Conservation (phyloP, 208 protist genomes). For the Acanthamoeba lenticulata region DNA sequence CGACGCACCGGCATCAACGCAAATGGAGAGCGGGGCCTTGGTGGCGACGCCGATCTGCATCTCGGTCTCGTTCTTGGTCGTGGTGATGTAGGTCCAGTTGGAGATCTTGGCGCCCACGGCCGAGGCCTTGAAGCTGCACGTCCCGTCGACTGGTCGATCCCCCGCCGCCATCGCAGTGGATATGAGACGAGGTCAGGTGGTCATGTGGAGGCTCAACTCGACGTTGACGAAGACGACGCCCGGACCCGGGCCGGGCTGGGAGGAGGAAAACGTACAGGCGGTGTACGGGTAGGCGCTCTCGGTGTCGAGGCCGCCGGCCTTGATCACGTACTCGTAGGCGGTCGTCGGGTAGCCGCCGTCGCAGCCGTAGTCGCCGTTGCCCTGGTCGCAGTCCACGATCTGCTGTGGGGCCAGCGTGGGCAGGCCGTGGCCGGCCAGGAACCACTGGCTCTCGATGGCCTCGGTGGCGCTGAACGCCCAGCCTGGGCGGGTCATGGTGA, state of each 20-base stretch:
- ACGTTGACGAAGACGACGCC: too few relatives aligned
- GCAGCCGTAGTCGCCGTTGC: slow-evolving; percentile 88
- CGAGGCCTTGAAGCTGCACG: slow-evolving; percentile 77
- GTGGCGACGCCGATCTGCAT: slow-evolving; percentile 88
- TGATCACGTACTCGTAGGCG: slow-evolving; percentile 89
- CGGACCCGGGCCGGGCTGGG: neutral
- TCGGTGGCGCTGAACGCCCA: slow-evolving; percentile 95
- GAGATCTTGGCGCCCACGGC: slow-evolving; percentile 89
- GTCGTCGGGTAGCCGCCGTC: slow-evolving; percentile 92
- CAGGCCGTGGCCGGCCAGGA: slow-evolving; percentile 84
- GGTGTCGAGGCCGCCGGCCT: slow-evolving; percentile 87
- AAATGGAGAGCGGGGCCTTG: slow-evolving; percentile 91
- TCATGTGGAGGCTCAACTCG: too few relatives aligned
- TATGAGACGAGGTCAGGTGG: too few relatives aligned
- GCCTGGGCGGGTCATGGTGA: slow-evolving; percentile 67
- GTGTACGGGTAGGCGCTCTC: slow-evolving; percentile 91
- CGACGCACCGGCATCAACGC: slow-evolving; percentile 84
- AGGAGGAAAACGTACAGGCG: slow-evolving; percentile 28
- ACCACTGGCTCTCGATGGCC: slow-evolving; percentile 92
- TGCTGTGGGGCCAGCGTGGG: slow-evolving; percentile 93
- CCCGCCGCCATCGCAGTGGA: neutral
- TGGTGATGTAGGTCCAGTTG: slow-evolving; percentile 82
- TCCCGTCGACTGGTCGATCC: slow-evolving; percentile 62
- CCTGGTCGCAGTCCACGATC: slow-evolving; percentile 92
- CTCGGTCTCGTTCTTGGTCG: slow-evolving; percentile 88